Evolutionary conservation across 441 rosid genomes (phyloP).

Genomic region (Sinapis alba): DNA sequence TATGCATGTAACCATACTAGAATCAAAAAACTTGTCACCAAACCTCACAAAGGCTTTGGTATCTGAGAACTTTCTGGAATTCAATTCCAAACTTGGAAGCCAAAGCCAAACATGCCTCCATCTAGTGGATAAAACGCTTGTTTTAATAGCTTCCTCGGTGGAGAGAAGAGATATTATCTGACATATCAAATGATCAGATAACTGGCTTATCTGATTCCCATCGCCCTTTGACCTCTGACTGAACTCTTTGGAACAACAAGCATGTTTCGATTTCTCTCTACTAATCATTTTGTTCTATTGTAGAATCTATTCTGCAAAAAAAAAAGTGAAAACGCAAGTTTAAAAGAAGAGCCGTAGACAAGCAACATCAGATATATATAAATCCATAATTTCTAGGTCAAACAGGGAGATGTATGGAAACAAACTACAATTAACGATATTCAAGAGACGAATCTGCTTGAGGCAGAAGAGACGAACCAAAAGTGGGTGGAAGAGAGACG

Average conservation of each 20-base stretch:
- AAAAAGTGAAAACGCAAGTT: not conserved
- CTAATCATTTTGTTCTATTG: not conserved
- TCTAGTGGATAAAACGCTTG: conserved; percentile 18
- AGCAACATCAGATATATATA: not conserved
- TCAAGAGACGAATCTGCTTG: not conserved
- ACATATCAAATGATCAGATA: conserved; percentile 3
- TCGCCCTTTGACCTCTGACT: not conserved
- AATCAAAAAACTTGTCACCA: conserved; percentile 3
- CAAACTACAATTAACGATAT: not conserved
- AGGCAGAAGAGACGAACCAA: not conserved
- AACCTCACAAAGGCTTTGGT: not conserved
- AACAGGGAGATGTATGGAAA: not conserved
- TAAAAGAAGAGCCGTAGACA: not conserved
- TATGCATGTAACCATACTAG: not conserved
- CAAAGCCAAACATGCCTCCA: not conserved
- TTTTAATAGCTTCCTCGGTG: conserved; percentile 4
- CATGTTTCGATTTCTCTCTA: not conserved
- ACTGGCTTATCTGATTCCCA: not conserved
- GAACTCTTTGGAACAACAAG: not conserved
- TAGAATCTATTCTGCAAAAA: not conserved
- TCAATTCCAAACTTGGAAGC: not conserved
- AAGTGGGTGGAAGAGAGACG: not conserved
- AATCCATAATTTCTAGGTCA: not conserved
- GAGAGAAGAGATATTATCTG: conserved; percentile 7
- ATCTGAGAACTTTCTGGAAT: not conserved